Evolutionary conservation across 208 protist species (phyloP).

Genomic region (Wallacemonas sp.): DNA sequence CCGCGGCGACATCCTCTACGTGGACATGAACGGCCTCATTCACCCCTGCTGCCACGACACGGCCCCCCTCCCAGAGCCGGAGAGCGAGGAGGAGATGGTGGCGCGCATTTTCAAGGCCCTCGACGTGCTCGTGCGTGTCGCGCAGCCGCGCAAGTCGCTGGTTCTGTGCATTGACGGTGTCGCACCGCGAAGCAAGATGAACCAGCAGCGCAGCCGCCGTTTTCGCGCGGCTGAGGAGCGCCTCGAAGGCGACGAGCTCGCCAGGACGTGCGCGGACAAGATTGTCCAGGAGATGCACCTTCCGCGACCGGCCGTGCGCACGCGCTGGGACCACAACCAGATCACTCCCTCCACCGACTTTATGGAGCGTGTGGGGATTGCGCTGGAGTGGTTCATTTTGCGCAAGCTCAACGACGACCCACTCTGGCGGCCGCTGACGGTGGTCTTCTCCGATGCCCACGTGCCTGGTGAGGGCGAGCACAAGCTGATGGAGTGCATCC

Average conservation of each 20-base stretch:
- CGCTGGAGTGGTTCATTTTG: slow-evolving; percentile 95
- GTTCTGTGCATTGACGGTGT: slow-evolving; percentile 98
- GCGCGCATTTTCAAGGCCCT: slow-evolving; percentile 96
- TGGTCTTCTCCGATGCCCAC: slow-evolving; percentile 96
- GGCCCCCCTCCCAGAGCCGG: slow-evolving; percentile 71
- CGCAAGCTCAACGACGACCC: slow-evolving; percentile 95
- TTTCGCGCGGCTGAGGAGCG: slow-evolving; percentile 96
- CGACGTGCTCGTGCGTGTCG: slow-evolving; percentile 97
- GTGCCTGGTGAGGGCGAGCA: slow-evolving; percentile 98
- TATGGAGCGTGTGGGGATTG: slow-evolving; percentile 95
- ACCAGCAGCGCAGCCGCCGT: slow-evolving; percentile 98
- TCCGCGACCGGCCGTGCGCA: slow-evolving; percentile 50
- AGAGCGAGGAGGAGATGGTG: slow-evolving; percentile 93
- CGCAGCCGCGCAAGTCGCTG: slow-evolving; percentile 97
- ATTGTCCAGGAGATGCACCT: slow-evolving; percentile 61
- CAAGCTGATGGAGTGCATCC: slow-evolving; percentile 96
- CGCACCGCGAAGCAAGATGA: slow-evolving; percentile 99
- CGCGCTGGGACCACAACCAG: slow-evolving; percentile 98
- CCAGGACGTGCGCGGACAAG: slow-evolving; percentile 60
- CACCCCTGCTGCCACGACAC: slow-evolving; percentile 99
- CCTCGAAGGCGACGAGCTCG: slow-evolving; percentile 71
- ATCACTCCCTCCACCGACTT: slow-evolving; percentile 99
- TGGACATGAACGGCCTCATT: slow-evolving; percentile 99
- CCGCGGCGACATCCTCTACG: slow-evolving; percentile 98
- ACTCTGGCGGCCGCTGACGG: slow-evolving; percentile 90